phyloP scores from a whole-genome alignment of 768 basidiomycete genomes.

The Postia placenta region DNA sequence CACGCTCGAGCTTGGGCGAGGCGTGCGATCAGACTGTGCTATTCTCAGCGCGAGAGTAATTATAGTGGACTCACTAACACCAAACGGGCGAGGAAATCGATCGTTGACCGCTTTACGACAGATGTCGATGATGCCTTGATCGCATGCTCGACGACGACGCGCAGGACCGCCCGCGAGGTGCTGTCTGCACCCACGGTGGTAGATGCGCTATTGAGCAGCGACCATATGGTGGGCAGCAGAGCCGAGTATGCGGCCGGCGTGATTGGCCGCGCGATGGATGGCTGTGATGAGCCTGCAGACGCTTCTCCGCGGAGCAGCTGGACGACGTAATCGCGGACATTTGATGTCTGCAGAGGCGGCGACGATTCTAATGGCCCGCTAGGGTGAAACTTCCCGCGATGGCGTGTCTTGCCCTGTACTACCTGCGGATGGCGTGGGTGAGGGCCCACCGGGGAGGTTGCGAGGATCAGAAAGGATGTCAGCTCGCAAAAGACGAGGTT shows the following conservation, averaged over 20 bases:
- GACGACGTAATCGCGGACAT: conserved; percentile 56
- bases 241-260: conserved; percentile 53
- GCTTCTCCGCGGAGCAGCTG: conserved; percentile 50
- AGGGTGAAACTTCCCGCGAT: not conserved
- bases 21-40: too few species aligned
- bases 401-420: conserved; percentile 2
- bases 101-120: conserved; percentile 55
- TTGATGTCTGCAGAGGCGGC: conserved; percentile 33
- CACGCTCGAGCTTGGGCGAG: conserved; percentile 54
- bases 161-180: conserved; percentile 32
- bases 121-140: conserved; percentile 52
- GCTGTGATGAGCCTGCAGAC: conserved; percentile 5
- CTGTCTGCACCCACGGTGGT: conserved; percentile 9
- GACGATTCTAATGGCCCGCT: not conserved
- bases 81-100: conserved; percentile 72
- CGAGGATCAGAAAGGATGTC: conserved; percentile 52
- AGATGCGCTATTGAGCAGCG: conserved; percentile 42
- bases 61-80: conserved; percentile 56
- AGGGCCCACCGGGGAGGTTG: conserved; percentile 9
- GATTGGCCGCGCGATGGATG: conserved; percentile 40
- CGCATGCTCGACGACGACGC: conserved; percentile 63
- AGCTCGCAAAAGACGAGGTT: conserved; percentile 79
- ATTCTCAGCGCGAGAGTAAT: not conserved
- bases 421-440: not conserved
- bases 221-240: conserved; percentile 77